These are phyloP conservation scores for Penicillium atrosanguineum DNA, from an alignment of 495 filamentous ascomycete genomes.

Conservation along the genomic window DNA sequence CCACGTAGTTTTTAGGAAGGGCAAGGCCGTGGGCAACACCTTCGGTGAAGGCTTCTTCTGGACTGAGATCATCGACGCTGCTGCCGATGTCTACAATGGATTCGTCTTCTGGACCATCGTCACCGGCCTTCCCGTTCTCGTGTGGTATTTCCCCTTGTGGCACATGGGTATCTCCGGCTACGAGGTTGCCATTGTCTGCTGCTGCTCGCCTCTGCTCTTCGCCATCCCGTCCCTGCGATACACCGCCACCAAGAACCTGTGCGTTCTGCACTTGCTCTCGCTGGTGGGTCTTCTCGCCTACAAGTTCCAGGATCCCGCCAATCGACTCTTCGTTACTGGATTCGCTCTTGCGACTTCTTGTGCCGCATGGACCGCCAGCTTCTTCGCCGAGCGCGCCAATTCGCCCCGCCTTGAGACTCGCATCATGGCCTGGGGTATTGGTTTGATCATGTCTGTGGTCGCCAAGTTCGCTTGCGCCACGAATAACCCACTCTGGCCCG, in stretches of 20 bases:
- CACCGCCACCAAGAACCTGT: slow-evolving; percentile 64
- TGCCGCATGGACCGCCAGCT: slow-evolving; percentile 76
- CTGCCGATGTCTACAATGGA: slow-evolving; percentile 92
- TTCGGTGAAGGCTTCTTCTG: slow-evolving; percentile 72
- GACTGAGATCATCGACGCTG: slow-evolving; percentile 72
- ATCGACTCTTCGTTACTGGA: slow-evolving; percentile 75
- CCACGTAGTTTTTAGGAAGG: slow-evolving; percentile 61
- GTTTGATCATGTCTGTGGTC: slow-evolving; percentile 78
- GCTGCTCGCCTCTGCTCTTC: slow-evolving; percentile 81
- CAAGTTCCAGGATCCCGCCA: slow-evolving; percentile 66
- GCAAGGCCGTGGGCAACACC: slow-evolving; percentile 66
- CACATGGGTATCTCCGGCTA: slow-evolving; percentile 99
- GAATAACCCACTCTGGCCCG: slow-evolving; percentile 98
- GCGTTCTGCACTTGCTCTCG: slow-evolving; percentile 68
- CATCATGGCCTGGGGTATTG: slow-evolving; percentile 75
- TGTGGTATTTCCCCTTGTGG: slow-evolving; percentile 99
- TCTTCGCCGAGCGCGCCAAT: slow-evolving; percentile 75
- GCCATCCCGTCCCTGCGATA: slow-evolving; percentile 65
- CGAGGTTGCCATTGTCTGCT: slow-evolving; percentile 81
- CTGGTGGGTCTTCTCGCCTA: slow-evolving; percentile 79
- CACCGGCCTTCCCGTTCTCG: slow-evolving; percentile 79
- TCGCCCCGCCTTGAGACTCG: slow-evolving; percentile 73
- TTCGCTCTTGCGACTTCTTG: slow-evolving; percentile 77
- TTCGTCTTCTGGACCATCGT: slow-evolving; percentile 95
- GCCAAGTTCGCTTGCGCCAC: slow-evolving; percentile 93